Evolutionary conservation across 2,329 filamentous ascomycete species (phyloP).

Genomic region (Pseudocercospora eumusae): DNA sequence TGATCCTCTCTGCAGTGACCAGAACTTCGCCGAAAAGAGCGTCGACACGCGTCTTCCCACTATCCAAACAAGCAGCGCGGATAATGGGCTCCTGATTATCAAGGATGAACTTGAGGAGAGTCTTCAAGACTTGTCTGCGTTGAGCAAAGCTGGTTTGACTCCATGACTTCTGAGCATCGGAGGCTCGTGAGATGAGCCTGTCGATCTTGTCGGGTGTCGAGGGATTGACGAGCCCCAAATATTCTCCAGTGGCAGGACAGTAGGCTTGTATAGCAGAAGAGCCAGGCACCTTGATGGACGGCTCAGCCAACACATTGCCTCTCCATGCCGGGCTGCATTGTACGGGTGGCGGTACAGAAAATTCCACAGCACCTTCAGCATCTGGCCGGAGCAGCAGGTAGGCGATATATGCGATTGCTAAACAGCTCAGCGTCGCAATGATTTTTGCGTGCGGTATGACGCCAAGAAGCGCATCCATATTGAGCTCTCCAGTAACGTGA

Average conservation of each 20-base stretch:
- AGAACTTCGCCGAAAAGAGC: conserved; percentile 92
- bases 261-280: conserved; percentile 77
- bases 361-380: conserved; percentile 31
- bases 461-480: conserved; percentile 17
- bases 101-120: conserved; percentile 78
- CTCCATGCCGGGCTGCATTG: conserved; percentile 57
- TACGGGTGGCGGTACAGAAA: conserved; percentile 57
- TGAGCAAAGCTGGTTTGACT: conserved; percentile 73
- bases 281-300: conserved; percentile 65
- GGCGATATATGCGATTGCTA: conserved; percentile 16
- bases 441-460: conserved; percentile 15
- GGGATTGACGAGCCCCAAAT: conserved; percentile 77
- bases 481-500: conserved; percentile 1
- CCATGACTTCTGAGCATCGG: conserved; percentile 76
- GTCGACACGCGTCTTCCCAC: conserved; percentile 94
- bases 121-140: conserved; percentile 75
- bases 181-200: conserved; percentile 70
- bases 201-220: conserved; percentile 77
- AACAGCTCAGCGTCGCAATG: conserved; percentile 17
- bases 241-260: conserved; percentile 82
- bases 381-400: conserved; percentile 20
- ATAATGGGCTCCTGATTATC: conserved; percentile 89
- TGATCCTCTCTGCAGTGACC: conserved; percentile 88
- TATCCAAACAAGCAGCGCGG: conserved; percentile 82
- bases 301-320: conserved; percentile 59